Percentiles rank a stretch among this genome's conserved stretches.
These are phyloP conservation scores for Rhizopogon sp. DNA, from an alignment of 768 basidiomycete species.

Conservation along the genomic window DNA sequence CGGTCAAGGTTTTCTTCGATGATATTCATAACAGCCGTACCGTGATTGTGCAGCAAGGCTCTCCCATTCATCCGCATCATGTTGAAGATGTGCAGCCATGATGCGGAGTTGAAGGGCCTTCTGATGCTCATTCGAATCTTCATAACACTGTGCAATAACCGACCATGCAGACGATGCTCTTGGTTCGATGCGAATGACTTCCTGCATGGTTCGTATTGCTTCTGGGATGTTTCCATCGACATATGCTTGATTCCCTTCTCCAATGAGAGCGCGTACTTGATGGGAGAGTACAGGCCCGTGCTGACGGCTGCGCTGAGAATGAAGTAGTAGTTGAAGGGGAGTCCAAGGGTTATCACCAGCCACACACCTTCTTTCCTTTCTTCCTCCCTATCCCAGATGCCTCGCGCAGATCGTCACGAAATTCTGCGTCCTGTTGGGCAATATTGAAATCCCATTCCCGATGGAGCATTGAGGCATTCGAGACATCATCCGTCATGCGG, in stretches of 20 bases:
- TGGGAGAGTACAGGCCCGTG: slow-evolving; percentile 60
- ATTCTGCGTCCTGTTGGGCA: slow-evolving; percentile 62
- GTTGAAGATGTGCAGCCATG: slow-evolving; percentile 84
- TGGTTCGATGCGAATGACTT: slow-evolving; percentile 93
- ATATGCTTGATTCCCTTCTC: slow-evolving; percentile 85
- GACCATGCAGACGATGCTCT: slow-evolving; percentile 81
- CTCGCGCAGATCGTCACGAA: slow-evolving; percentile 67
- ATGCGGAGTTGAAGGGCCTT: slow-evolving; percentile 81
- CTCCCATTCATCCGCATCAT: slow-evolving; percentile 87
- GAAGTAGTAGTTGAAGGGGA: background rate
- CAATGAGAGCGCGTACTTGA: slow-evolving; percentile 70
- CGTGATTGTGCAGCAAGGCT: slow-evolving; percentile 69
- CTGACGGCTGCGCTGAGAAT: slow-evolving; percentile 33
- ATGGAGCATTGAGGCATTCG: slow-evolving; percentile 42
- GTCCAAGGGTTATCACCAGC: background rate
- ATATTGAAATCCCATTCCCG: slow-evolving; percentile 74
- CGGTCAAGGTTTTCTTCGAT: background rate
- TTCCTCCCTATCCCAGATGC: slow-evolving; percentile 67
- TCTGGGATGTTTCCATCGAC: slow-evolving; percentile 61
- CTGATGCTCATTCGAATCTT: slow-evolving; percentile 60
- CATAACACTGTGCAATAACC: slow-evolving; percentile 80
- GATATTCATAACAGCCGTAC: slow-evolving; percentile 30
- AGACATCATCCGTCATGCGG: slow-evolving; percentile 43
- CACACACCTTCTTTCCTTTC: slow-evolving; percentile 41
- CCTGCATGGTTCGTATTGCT: slow-evolving; percentile 78